phyloP scores from a whole-genome alignment of 129 eudicot species.

The Lactuca saligna region DNA sequence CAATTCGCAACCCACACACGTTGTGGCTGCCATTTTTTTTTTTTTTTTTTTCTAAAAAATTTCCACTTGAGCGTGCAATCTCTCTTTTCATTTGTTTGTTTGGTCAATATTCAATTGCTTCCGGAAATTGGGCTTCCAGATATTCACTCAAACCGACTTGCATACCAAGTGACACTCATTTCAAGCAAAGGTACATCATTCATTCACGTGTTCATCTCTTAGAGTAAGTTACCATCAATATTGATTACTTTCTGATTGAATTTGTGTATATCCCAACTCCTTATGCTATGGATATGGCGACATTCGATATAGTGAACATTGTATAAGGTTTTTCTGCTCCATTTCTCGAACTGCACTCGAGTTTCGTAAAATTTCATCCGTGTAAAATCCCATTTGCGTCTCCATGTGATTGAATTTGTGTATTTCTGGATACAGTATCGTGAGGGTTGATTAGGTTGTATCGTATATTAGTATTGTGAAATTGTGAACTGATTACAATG shows the following conservation, averaged over 20 bases:
- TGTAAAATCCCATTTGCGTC: slow-evolving; percentile 2
- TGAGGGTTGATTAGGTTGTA: background rate
- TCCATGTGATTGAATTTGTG: background rate
- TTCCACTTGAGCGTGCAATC: slow-evolving; percentile 8
- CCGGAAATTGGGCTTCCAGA: slow-evolving; percentile 16
- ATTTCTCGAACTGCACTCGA: background rate
- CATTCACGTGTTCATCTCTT: slow-evolving; percentile 13
- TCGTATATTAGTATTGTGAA: no score
- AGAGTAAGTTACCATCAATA: background rate
- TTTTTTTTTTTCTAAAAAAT: slow-evolving; percentile 11
- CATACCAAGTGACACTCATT: slow-evolving; percentile 24
- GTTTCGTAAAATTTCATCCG: background rate
- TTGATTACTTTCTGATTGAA: background rate
- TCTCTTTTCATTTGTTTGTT: slow-evolving; percentile 19
- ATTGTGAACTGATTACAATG: background rate
- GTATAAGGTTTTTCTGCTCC: background rate
- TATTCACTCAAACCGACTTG: slow-evolving; percentile 29
- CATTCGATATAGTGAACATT: slow-evolving; percentile 1
- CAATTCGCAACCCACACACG: slow-evolving; percentile 8
- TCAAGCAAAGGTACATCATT: slow-evolving; percentile 41
- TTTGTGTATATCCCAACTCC: background rate
- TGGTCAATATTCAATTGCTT: slow-evolving; percentile 2
- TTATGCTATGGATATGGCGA: background rate
- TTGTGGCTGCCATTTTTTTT: slow-evolving; percentile 3
- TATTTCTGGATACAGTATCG: slow-evolving; percentile 4